Evolutionary conservation across 2,329 filamentous ascomycete species (phyloP).

Genomic region (Arthrinium phaeospermum): DNA sequence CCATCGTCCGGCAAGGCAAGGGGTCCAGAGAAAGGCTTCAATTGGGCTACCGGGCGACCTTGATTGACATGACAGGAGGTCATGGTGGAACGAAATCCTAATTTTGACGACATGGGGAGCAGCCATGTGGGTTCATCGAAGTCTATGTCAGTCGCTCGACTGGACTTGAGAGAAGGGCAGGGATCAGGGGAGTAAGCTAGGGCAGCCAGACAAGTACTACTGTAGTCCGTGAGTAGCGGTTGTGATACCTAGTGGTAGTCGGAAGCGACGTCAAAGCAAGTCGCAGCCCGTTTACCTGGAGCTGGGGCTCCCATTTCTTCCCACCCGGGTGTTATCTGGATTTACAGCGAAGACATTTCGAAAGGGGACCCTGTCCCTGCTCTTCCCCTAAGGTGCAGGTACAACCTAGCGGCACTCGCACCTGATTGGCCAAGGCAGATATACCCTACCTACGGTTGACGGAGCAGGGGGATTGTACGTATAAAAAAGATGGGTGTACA

Average conservation of each 20-base stretch:
- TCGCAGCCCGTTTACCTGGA: slow-evolving; percentile 3
- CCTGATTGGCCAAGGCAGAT: slow-evolving; percentile 7
- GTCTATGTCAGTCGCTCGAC: slow-evolving; percentile 20
- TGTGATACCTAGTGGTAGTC: background rate
- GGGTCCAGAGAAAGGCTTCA: background rate
- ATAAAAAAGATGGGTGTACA: background rate
- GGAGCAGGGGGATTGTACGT: background rate
- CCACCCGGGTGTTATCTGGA: background rate
- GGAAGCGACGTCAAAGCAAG: slow-evolving; percentile 15
- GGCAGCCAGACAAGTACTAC: background rate
- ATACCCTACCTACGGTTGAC: slow-evolving; percentile 13
- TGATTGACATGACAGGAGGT: slow-evolving; percentile 21
- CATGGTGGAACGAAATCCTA: slow-evolving; percentile 19
- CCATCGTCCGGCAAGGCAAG: slow-evolving; percentile 14
- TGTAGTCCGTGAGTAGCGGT: slow-evolving; percentile 2
- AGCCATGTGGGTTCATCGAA: slow-evolving; percentile 18
- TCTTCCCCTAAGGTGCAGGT: slow-evolving; percentile 1
- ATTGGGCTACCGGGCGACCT: slow-evolving; percentile 9
- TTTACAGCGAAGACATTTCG: background rate
- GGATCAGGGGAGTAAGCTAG: slow-evolving; percentile 13
- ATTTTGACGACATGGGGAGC: slow-evolving; percentile 21
- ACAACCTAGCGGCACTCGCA: background rate
- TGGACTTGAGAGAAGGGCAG: slow-evolving; percentile 1
- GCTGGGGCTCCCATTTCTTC: background rate
- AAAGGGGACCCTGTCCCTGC: slow-evolving; percentile 2